Evolutionary conservation across 805 yeast species (phyloP).

Genomic region (Ascoidea rubescens): DNA sequence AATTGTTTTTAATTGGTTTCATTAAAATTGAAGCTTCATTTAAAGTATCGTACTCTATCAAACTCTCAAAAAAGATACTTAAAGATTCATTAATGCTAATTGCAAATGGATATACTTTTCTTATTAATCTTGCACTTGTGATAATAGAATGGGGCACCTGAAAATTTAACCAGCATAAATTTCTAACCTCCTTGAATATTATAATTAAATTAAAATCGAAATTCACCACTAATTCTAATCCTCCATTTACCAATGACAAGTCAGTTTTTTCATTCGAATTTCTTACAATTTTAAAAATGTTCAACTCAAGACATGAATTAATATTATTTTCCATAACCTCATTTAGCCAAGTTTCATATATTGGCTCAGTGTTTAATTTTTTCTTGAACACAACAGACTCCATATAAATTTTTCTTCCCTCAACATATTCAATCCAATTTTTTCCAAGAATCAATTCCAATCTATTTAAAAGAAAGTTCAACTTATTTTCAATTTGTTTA

Average conservation of each 20-base stretch:
- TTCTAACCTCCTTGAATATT: slow-evolving; percentile 39
- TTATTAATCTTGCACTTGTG: slow-evolving; percentile 32
- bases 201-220: slow-evolving; percentile 31
- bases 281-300: slow-evolving; percentile 25
- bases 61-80: slow-evolving; percentile 21
- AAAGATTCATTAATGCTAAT: slow-evolving; percentile 38
- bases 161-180: slow-evolving; percentile 33
- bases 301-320: slow-evolving; percentile 16
- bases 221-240: slow-evolving; percentile 28
- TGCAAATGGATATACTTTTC: slow-evolving; percentile 44
- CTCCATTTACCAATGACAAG: not conserved
- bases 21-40: slow-evolving; percentile 30
- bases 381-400: slow-evolving; percentile 33
- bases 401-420: slow-evolving; percentile 47
- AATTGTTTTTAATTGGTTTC: slow-evolving; percentile 17
- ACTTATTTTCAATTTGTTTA: slow-evolving; percentile 31
- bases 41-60: slow-evolving; percentile 20
- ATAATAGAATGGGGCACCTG: slow-evolving; percentile 41
- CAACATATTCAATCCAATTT: slow-evolving; percentile 49
- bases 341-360: slow-evolving; percentile 37
- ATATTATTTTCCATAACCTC: slow-evolving; percentile 13
- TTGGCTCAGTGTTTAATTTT: slow-evolving; percentile 27
- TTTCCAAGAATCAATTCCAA: slow-evolving; percentile 40
- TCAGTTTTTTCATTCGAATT: slow-evolving; percentile 9
- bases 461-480: slow-evolving; percentile 26